Conservation (phyloP, 305 asterid species). For the Fraxinus ornus region DNA sequence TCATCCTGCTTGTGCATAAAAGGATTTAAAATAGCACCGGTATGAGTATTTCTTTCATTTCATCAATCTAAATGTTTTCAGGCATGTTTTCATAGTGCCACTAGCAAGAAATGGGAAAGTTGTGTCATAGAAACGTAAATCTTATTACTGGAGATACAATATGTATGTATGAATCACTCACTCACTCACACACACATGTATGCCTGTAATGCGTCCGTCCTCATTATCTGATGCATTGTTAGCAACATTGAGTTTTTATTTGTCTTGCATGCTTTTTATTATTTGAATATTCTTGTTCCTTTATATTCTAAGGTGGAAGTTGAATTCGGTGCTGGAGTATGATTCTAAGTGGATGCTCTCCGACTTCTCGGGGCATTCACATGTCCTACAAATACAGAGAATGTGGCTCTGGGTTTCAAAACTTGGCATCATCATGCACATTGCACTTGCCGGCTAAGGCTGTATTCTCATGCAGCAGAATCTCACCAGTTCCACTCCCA, state of each 20-base stretch:
- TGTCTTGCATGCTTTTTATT: not conserved
- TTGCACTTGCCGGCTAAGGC: not conserved
- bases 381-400: conserved; percentile 8
- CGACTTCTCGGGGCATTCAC: conserved; percentile 2
- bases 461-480: conserved; percentile 1
- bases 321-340: conserved; percentile 10
- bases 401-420: not conserved
- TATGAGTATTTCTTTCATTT: conserved; percentile 3
- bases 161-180: not conserved
- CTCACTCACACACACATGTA: not conserved
- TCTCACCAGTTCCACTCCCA: not conserved
- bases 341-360: conserved; percentile 19
- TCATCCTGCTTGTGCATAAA: not conserved
- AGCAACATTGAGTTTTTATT: not conserved
- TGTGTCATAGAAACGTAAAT: not conserved
- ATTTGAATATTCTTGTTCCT: not conserved
- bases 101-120: not conserved
- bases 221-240: not conserved
- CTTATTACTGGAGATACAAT: not conserved
- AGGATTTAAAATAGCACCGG: not conserved
- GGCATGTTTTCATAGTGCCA: not conserved
- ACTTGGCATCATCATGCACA: not conserved
- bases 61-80: not conserved
- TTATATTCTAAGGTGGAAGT: not conserved
- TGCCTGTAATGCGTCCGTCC: not conserved